Percentiles rank a stretch among this genome's conserved stretches.
Conservation (phyloP, 768 basidiomycete genomes). For the Porpolomopsis calyptriformis region DNA sequence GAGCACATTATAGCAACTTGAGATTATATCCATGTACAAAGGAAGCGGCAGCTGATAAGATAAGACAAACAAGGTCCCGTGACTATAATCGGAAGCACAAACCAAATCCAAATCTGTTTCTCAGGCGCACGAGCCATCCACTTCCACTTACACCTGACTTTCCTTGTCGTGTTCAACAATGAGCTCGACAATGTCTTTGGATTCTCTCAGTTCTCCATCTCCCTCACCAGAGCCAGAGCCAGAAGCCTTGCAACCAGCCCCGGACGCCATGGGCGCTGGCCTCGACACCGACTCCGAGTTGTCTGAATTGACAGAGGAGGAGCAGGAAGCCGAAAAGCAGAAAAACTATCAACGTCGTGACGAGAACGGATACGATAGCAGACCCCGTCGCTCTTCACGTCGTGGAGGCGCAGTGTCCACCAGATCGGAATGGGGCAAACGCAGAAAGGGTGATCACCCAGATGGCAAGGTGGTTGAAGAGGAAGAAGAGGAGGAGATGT, state of each 20-base stretch:
- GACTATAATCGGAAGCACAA: constrained; percentile 5
- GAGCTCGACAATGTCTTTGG: constrained; percentile 53
- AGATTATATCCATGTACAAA: neutral
- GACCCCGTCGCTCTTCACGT: constrained; percentile 21
- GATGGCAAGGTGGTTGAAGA: constrained; percentile 19
- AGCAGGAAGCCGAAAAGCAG: constrained; percentile 41
- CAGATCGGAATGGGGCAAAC: constrained; percentile 87
- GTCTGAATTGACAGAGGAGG: constrained; percentile 77
- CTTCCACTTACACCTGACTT: constrained; percentile 9
- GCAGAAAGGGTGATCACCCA: constrained; percentile 44
- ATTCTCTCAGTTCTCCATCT: constrained; percentile 56
- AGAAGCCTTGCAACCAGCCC: constrained; percentile 10
- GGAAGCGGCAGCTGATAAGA: constrained; percentile 18
- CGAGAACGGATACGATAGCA: constrained; percentile 12
- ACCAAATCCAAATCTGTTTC: constrained; percentile 15
- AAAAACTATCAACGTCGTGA: constrained; percentile 16
- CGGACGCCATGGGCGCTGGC: constrained; percentile 19
- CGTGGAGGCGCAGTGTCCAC: constrained; percentile 63
- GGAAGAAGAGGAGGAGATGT: constrained; percentile 14
- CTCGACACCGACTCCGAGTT: constrained; percentile 66
- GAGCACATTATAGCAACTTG: constrained; percentile 9
- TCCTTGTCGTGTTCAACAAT: constrained; percentile 32
- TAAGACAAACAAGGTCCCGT: constrained; percentile 23
- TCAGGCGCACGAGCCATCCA: constrained; percentile 33
- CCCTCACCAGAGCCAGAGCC: constrained; percentile 39